Conservation (phyloP, 768 basidiomycete genomes). For the Tulasnella sp. region DNA sequence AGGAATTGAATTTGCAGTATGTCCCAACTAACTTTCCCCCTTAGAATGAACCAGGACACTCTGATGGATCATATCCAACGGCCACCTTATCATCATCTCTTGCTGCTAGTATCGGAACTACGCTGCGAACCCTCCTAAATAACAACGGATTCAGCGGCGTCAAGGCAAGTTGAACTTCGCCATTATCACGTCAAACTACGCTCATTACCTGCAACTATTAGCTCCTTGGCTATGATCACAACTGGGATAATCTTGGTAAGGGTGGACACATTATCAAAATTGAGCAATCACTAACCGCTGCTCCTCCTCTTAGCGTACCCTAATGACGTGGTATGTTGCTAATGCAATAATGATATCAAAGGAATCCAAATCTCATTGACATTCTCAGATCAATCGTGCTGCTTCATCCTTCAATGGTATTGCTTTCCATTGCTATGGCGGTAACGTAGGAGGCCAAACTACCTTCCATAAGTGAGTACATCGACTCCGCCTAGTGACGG, state of each 20-base stretch:
- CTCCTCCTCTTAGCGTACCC: conserved; percentile 47
- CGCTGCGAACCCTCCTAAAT: conserved; percentile 46
- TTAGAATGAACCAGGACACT: conserved; percentile 44
- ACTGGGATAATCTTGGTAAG: conserved; percentile 67
- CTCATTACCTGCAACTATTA: background rate
- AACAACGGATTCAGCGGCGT: conserved; percentile 45
- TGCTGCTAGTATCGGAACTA: conserved; percentile 46
- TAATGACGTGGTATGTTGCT: conserved; percentile 32
- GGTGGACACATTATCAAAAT: too few species aligned
- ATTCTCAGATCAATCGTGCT: conserved; percentile 16
- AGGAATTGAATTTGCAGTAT: background rate
- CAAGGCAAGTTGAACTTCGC: too few species aligned
- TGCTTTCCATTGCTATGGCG: conserved; percentile 60
- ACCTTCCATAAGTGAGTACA: conserved; percentile 32
- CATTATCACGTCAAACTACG: too few species aligned
- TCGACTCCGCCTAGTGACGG: background rate
- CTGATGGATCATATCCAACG: conserved; percentile 56
- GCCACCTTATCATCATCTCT: conserved; percentile 40
- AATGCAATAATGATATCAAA: background rate
- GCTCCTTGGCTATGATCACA: conserved; percentile 40
- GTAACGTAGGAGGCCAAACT: conserved; percentile 40
- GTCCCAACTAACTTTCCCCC: background rate
- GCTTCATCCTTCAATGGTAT: conserved; percentile 34
- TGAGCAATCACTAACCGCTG: background rate
- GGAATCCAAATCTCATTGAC: too few species aligned